Evolutionary conservation across 1,139 yeast genomes (phyloP).

Genomic region (Yamadazyma sp.): DNA sequence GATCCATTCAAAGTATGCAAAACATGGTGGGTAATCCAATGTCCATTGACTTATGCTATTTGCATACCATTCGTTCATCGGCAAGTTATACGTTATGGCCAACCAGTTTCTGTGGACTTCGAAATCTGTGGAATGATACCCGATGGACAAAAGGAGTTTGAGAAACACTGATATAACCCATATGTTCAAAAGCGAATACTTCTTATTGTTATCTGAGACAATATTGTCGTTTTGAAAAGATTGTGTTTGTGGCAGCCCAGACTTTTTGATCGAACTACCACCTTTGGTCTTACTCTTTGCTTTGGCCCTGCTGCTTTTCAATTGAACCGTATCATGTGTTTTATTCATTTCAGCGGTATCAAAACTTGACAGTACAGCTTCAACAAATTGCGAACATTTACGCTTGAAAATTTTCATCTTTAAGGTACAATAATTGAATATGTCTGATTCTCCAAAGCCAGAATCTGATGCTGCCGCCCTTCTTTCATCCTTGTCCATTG

Average conservation of each 20-base stretch:
- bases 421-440: conserved; percentile 4
- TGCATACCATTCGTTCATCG: conserved; percentile 76
- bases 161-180: conserved; percentile 42
- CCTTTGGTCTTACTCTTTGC: background rate
- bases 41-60: conserved; percentile 94
- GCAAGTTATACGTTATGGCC: conserved; percentile 81
- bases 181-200: conserved; percentile 34
- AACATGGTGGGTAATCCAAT: conserved; percentile 94
- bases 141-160: conserved; percentile 36
- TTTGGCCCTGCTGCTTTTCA: background rate
- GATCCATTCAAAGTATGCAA: conserved; percentile 90
- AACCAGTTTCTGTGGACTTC: conserved; percentile 98
- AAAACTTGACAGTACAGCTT: too few relatives aligned
- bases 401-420: conserved; percentile 5
- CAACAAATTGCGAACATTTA: background rate
- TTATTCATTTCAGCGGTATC: background rate
- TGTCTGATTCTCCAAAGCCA: conserved; percentile 18
- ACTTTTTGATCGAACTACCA: background rate
- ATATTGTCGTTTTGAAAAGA: background rate
- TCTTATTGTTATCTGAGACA: background rate
- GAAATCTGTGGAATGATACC: conserved; percentile 85
- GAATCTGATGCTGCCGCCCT: conserved; percentile 33
- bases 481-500: conserved; percentile 30
- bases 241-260: conserved; percentile 1
- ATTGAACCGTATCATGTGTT: background rate